phyloP scores from a whole-genome alignment of 257 asterid genomes.

The Schizonepeta tenuifolia region DNA sequence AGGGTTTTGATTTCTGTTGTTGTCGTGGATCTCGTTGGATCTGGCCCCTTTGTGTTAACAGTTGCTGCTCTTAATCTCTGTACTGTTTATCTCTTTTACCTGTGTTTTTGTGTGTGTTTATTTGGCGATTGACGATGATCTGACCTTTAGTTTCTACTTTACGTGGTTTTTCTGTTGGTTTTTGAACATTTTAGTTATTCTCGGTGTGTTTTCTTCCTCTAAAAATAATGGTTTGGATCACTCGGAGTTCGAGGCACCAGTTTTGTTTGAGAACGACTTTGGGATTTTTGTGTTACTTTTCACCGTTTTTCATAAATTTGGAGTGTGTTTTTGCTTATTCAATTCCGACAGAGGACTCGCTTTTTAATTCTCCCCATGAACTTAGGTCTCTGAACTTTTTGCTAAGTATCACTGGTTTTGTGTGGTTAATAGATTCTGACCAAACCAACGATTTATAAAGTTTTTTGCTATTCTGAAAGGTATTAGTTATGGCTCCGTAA shows the following conservation, averaged over 20 bases:
- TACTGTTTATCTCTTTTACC: background rate
- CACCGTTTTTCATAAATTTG: background rate
- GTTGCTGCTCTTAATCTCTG: conserved; percentile 14
- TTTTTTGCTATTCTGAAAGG: background rate
- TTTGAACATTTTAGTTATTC: background rate
- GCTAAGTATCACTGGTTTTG: background rate
- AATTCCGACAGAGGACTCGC: background rate
- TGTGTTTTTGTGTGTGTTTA: conserved; percentile 7
- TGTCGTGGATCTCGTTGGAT: conserved; percentile 35
- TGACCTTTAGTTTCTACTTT: background rate
- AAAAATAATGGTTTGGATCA: background rate
- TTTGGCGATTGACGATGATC: conserved; percentile 27
- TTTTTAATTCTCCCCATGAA: background rate
- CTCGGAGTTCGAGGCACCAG: background rate
- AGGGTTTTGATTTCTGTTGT: conserved; percentile 7
- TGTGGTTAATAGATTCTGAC: background rate
- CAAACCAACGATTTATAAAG: background rate
- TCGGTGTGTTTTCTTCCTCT: background rate
- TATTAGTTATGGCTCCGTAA: background rate
- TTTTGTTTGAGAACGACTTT: background rate
- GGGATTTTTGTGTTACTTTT: background rate
- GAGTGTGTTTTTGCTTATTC: background rate
- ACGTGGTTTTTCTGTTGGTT: background rate
- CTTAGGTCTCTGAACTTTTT: background rate
- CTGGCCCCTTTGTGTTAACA: conserved; percentile 8